phyloP scores from a whole-genome alignment of 352 stramenopile species.

The Globisporangium canariense region DNA sequence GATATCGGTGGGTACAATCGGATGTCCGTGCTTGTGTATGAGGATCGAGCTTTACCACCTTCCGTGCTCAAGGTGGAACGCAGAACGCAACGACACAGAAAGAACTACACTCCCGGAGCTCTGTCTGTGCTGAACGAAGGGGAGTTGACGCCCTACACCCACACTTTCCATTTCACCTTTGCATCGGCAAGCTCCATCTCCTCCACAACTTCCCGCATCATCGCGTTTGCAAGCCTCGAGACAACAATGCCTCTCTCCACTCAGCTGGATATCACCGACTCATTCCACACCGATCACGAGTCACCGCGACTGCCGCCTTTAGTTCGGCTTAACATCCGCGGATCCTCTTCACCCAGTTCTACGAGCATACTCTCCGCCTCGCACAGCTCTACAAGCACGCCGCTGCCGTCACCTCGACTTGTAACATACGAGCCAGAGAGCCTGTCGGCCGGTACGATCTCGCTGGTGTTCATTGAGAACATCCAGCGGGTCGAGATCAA shows the following conservation, averaged over 20 bases:
- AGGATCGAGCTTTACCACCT: too few relatives aligned
- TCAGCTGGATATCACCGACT: background rate
- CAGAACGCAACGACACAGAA: too few relatives aligned
- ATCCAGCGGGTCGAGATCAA: conserved; percentile 15
- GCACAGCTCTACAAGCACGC: background rate
- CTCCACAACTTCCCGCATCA: background rate
- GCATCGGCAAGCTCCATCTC: background rate
- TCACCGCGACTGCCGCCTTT: background rate
- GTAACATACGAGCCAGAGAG: background rate
- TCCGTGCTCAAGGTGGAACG: too few relatives aligned
- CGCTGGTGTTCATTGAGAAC: conserved; percentile 2
- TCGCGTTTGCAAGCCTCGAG: background rate
- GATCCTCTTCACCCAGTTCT: background rate
- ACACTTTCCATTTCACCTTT: background rate
- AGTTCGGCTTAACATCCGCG: background rate
- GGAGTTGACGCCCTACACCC: too few relatives aligned
- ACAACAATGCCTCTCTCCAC: background rate
- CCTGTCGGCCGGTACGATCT: background rate
- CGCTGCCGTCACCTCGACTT: background rate
- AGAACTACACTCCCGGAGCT: too few relatives aligned
- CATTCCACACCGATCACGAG: background rate
- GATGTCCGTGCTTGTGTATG: too few relatives aligned
- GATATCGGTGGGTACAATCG: too few relatives aligned
- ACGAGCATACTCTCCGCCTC: too few relatives aligned
- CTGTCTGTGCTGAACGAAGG: too few relatives aligned